Evolutionary conservation across 495 filamentous ascomycete genomes (phyloP).

Genomic region (Staphylotrichum tortipilum): DNA sequence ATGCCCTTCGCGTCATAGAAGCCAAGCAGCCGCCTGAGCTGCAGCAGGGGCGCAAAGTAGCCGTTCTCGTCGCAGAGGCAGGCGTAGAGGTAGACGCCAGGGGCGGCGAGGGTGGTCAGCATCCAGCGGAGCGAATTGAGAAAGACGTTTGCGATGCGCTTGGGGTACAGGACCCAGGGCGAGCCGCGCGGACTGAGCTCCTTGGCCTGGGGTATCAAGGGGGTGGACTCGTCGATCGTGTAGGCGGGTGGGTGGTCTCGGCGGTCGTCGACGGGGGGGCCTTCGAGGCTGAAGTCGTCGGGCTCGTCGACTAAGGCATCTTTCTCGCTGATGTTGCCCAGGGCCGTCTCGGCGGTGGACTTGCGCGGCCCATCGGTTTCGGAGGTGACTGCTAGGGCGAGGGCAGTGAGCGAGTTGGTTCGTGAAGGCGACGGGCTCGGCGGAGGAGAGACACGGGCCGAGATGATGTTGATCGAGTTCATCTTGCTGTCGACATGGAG

Average conservation of each 20-base stretch:
- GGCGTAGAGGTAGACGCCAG: conserved; percentile 70
- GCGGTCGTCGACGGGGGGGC: conserved; percentile 8
- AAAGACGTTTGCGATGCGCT: conserved; percentile 47
- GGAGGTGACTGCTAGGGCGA: conserved; percentile 37
- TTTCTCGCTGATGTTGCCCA: conserved; percentile 31
- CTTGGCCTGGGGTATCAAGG: conserved; percentile 43
- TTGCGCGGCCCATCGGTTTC: conserved; percentile 29
- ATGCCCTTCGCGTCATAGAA: conserved; percentile 31
- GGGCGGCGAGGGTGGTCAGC: conserved; percentile 65
- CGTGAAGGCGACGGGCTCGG: conserved; percentile 50
- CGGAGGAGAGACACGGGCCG: conserved; percentile 62
- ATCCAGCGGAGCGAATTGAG: conserved; percentile 64
- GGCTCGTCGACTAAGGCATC: conserved; percentile 22
- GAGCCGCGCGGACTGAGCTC: conserved; percentile 28
- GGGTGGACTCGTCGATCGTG: conserved; percentile 54
- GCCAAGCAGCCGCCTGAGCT: conserved; percentile 51
- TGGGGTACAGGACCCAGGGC: conserved; percentile 48
- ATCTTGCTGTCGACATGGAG: conserved; percentile 51
- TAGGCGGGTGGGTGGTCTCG: conserved; percentile 20
- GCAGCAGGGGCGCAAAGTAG: conserved; percentile 61
- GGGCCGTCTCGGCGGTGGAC: conserved; percentile 26
- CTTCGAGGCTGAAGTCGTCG: conserved; percentile 15
- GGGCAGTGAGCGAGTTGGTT: conserved; percentile 56
- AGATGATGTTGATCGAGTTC: conserved; percentile 97
- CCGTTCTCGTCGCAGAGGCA: conserved; percentile 75